These are phyloP conservation scores for Suillus decipiens DNA, from an alignment of 768 basidiomycete genomes.

Conservation along the genomic window DNA sequence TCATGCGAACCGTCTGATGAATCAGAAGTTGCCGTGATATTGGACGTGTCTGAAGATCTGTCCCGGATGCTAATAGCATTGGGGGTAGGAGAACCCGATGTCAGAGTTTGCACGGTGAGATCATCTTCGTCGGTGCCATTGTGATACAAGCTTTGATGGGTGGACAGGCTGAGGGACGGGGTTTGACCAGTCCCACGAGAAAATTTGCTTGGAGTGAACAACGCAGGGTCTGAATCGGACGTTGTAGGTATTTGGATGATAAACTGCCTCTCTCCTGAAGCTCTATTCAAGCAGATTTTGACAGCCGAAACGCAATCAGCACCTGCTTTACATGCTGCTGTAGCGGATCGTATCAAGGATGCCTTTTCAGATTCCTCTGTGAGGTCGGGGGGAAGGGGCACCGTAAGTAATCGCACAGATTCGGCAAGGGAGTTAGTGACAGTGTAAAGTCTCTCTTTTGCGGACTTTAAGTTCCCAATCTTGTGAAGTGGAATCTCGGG, in stretches of 20 bases:
- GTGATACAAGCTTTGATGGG: conserved; percentile 38
- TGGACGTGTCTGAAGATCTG: conserved; percentile 54
- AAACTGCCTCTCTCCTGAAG: conserved; percentile 62
- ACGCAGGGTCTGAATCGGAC: conserved; percentile 44
- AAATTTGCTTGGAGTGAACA: conserved; percentile 52
- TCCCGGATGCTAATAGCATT: conserved; percentile 33
- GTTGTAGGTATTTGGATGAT: conserved; percentile 61
- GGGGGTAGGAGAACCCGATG: conserved; percentile 28
- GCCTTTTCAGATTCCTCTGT: conserved; percentile 85
- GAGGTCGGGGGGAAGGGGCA: conserved; percentile 43
- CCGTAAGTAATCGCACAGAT: conserved; percentile 77
- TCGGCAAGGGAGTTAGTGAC: conserved; percentile 87
- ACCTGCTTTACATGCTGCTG: conserved; percentile 82
- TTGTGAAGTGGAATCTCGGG: conserved; percentile 67
- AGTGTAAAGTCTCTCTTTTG: conserved; percentile 82
- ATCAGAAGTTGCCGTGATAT: conserved; percentile 43
- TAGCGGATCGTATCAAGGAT: conserved; percentile 79
- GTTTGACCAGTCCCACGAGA: conserved; percentile 36
- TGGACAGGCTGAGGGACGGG: conserved; percentile 35
- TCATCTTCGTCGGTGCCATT: conserved; percentile 58
- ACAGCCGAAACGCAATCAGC: conserved; percentile 88
- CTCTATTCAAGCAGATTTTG: conserved; percentile 74
- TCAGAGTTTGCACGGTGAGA: conserved; percentile 56
- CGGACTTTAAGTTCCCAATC: conserved; percentile 61
- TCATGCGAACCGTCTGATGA: conserved; percentile 48